Conservation (phyloP, 2,329 filamentous ascomycete species). For the Grosmannia serpens region DNA sequence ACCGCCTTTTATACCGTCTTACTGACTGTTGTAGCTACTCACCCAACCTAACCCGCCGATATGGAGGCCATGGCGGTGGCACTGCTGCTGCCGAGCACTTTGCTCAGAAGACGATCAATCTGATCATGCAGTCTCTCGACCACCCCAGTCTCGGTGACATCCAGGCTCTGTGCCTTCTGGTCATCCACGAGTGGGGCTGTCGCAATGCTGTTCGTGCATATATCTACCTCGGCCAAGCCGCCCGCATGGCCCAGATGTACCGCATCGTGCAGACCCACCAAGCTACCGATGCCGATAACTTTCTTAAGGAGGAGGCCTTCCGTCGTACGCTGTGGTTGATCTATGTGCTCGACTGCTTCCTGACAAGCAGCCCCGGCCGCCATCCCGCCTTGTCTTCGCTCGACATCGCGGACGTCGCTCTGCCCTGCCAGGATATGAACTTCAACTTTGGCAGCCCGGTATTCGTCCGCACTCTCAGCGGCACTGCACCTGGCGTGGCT, state of each 20-base stretch:
- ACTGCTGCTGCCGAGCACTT: conserved; percentile 47
- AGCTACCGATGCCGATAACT: conserved; percentile 42
- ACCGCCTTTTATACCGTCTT: neutral
- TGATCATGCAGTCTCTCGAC: conserved; percentile 47
- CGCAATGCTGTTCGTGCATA: conserved; percentile 51
- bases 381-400: conserved; percentile 42
- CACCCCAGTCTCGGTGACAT: conserved; percentile 49
- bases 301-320: conserved; percentile 49
- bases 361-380: conserved; percentile 50
- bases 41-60: conserved; percentile 43
- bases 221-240: conserved; percentile 50
- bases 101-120: conserved; percentile 43
- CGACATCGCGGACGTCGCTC: conserved; percentile 42
- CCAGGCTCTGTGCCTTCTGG: conserved; percentile 47
- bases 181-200: conserved; percentile 52
- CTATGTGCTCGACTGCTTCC: conserved; percentile 50
- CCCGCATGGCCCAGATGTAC: conserved; percentile 55
- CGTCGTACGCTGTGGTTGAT: conserved; percentile 51
- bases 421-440: conserved; percentile 51
- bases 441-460: conserved; percentile 51
- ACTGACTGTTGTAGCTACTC: conserved; percentile 33
- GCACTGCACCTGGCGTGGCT: conserved; percentile 24
- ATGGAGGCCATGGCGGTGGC: conserved; percentile 39
- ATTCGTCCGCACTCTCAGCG: conserved; percentile 43
- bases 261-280: conserved; percentile 44